Evolutionary conservation across 768 basidiomycete genomes (phyloP), one percentile per base, ranked within the genome.

Genomic region (Sutorius australiensis): DNA sequence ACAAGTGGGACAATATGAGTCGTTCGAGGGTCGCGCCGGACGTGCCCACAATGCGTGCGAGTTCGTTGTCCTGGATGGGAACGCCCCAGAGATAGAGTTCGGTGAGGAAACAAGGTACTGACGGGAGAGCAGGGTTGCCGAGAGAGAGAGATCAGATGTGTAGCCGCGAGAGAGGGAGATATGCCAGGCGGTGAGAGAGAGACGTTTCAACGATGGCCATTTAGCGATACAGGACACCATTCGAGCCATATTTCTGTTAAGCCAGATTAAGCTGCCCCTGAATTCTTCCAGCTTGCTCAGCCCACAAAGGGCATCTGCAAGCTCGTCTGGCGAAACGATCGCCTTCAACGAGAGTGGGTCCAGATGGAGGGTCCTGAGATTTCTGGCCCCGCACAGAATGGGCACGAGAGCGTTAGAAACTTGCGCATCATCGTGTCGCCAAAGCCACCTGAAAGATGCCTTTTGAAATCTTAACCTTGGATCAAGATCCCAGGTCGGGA

Each of bases 121-220:
- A 24, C 24, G 33, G 39, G 27, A 37, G 8, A 17, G 19, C 2
- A 13, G 16, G 40, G 12, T 11, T n/a, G n/a, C 14, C 16, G n/a
- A n/a, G 34, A 43, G 19, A 36, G 47, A 19, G 27, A 36, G 19
- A 24, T 24, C 24, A 24, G 24, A 24, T 24, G 24, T 24, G 24
- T 24, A 24, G 24, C 24, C 24, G 24, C 24, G 24, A 24, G 4
- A 24, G 24, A 2, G 24, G 24, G 24, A 24, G 28, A 44, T 27
- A 16, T 6, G 0, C 16, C 2, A 7, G 45, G 50, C 17, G 41
- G 3, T 24, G 24, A 24, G 24, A 24, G 24, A 33, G 33, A 55
- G 48, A 7, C 16, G 6, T n/a, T 56, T 53, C 41, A 60, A 41
- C 1, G 50, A 60, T 30, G 48, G 37, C 30, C 58, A 60, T 17